These are phyloP conservation scores for Eimeria sp. DNA, from an alignment of 169 alveolate species.

Conservation along the genomic window DNA sequence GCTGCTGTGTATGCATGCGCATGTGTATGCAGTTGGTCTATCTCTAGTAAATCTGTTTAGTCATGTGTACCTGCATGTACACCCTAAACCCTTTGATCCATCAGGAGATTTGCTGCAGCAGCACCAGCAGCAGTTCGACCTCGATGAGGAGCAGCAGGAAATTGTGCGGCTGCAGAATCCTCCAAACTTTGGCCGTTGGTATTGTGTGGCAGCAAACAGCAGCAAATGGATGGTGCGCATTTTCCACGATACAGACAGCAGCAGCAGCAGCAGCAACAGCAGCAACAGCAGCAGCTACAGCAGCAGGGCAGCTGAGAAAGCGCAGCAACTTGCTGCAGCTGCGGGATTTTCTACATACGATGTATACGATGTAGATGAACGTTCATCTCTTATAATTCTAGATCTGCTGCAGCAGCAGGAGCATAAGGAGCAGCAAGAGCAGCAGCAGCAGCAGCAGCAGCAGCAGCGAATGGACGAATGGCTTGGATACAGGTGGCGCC, in stretches of 20 bases:
- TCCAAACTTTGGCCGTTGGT: constrained; percentile 13
- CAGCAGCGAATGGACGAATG: background rate
- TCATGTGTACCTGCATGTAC: constrained; percentile 3
- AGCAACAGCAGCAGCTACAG: background rate
- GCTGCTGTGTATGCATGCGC: constrained; percentile 10
- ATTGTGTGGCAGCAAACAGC: background rate
- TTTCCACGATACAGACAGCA: constrained; percentile 15
- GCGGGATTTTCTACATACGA: constrained; percentile 14
- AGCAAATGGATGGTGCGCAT: constrained; percentile 32
- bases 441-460: constrained; percentile 26
- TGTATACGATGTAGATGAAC: background rate
- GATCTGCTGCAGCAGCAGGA: constrained; percentile 43
- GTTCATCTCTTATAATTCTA: background rate
- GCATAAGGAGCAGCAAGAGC: constrained; percentile 12
- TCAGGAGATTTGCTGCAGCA: background rate
- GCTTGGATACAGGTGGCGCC: constrained; percentile 40
- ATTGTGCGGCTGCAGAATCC: constrained; percentile 27
- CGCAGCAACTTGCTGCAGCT: constrained; percentile 16
- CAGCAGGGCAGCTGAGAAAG: constrained; percentile 23
- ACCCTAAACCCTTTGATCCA: background rate
- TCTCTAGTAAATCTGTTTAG: constrained; percentile 9
- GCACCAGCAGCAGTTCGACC: constrained; percentile 26
- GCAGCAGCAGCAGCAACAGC: constrained; percentile 35
- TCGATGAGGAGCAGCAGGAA: constrained; percentile 15
- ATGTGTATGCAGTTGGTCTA: background rate